Percentiles rank a stretch among this genome's conserved stretches.
These are phyloP conservation scores for Datura wrightii DNA, from an alignment of 257 asterid species.

Conservation along the genomic window DNA sequence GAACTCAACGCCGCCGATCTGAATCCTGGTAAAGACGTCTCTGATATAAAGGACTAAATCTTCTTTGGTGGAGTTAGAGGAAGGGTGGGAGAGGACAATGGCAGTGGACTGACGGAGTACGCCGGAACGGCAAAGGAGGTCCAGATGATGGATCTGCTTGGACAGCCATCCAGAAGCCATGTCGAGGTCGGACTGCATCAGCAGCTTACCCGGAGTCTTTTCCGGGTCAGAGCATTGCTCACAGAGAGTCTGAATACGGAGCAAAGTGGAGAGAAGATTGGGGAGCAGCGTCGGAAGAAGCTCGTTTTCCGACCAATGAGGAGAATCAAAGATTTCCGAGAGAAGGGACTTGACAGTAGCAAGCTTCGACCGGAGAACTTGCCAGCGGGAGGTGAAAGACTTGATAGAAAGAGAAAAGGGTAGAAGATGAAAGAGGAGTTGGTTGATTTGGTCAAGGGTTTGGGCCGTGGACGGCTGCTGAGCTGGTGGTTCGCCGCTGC, in stretches of 20 bases:
- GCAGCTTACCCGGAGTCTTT: constrained; percentile 70
- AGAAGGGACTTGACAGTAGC: constrained; percentile 52
- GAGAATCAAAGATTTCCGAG: constrained; percentile 59
- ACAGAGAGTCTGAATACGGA: constrained; percentile 62
- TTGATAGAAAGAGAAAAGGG: constrained; percentile 58
- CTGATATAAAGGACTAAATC: constrained; percentile 63
- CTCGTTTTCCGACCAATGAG: constrained; percentile 83
- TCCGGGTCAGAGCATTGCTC: constrained; percentile 54
- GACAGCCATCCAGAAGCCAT: constrained; percentile 89
- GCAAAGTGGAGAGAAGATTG: constrained; percentile 58
- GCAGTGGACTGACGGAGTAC: constrained; percentile 89
- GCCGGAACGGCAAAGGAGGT: constrained; percentile 84
- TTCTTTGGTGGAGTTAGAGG: constrained; percentile 52
- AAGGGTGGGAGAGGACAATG: constrained; percentile 88
- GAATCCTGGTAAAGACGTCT: constrained; percentile 83
- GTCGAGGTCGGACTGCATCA: constrained; percentile 97
- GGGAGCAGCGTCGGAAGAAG: constrained; percentile 66
- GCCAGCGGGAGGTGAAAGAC: constrained; percentile 78
- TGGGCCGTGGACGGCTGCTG: constrained; percentile 42
- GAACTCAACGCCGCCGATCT: constrained; percentile 89
- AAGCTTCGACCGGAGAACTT: constrained; percentile 67
- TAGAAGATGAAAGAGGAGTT: constrained; percentile 54
- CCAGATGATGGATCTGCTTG: constrained; percentile 70
- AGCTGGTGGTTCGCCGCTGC: constrained; percentile 33
- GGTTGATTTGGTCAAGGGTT: constrained; percentile 46